Percentiles rank a stretch among this genome's conserved stretches.
Conservation (phyloP, 139 green algal genomes). For the Coccomyxa sp. region DNA sequence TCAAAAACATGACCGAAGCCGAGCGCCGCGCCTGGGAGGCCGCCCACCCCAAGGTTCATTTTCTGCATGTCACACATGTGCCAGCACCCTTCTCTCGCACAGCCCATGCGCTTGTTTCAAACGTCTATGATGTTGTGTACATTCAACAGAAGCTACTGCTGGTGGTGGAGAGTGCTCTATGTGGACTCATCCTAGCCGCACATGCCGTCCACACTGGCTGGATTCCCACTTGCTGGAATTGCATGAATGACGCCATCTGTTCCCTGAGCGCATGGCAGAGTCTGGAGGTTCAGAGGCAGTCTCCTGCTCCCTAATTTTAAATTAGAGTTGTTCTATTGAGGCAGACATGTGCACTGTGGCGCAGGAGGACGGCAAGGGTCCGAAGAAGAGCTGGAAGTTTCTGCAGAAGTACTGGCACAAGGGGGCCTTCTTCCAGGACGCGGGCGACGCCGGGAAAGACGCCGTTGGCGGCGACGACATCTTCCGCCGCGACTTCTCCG, state of each 20-base stretch:
- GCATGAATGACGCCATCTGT: too few relatives aligned
- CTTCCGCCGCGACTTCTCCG: constrained; percentile 77
- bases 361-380: constrained; percentile 9
- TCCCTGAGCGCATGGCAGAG: too few relatives aligned
- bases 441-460: constrained; percentile 12
- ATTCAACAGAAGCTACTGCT: not conserved
- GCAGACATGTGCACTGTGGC: not conserved
- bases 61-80: not conserved
- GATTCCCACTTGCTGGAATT: too few relatives aligned
- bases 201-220: too few relatives aligned
- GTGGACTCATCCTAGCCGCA: too few relatives aligned
- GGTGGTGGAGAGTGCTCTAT: too few relatives aligned
- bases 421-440: constrained; percentile 89
- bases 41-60: constrained; percentile 60
- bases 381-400: constrained; percentile 78
- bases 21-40: constrained; percentile 65
- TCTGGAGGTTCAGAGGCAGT: too few relatives aligned
- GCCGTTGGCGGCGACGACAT: constrained; percentile 51
- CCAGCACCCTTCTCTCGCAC: not conserved
- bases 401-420: constrained; percentile 99
- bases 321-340: too few relatives aligned
- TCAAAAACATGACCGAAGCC: constrained; percentile 84
- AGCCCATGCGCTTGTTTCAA: not conserved
- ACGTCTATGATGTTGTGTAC: not conserved
- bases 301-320: too few relatives aligned